phyloP scores from a whole-genome alignment of 345 rosid species.

The Pistacia atlantica region DNA sequence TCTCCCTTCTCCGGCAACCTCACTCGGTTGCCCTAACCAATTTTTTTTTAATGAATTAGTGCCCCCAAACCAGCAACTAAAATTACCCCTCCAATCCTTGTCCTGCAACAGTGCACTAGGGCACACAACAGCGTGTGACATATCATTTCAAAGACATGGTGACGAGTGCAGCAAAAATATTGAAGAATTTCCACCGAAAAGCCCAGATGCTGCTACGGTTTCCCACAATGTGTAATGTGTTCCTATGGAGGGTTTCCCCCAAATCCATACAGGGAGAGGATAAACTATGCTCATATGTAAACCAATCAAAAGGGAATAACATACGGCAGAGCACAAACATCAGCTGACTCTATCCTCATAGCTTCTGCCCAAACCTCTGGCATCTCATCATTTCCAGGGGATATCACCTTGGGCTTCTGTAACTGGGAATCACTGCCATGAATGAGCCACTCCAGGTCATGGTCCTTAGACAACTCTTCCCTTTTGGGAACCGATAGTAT shows the following conservation, averaged over 20 bases:
- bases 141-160: not conserved
- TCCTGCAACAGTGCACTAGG: not conserved
- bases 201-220: constrained; percentile 18
- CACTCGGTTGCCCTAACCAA: constrained; percentile 12
- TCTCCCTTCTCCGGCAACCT: constrained; percentile 16
- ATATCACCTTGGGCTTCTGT: constrained; percentile 38
- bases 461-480: constrained; percentile 51
- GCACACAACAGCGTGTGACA: not conserved
- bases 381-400: constrained; percentile 29
- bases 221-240: not conserved
- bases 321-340: constrained; percentile 67
- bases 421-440: constrained; percentile 23
- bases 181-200: constrained; percentile 4
- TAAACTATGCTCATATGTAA: constrained; percentile 9
- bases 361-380: constrained; percentile 69
- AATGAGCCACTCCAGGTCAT: constrained; percentile 72
- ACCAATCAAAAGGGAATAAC: constrained; percentile 68
- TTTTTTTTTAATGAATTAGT: constrained; percentile 32
- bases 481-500: constrained; percentile 57
- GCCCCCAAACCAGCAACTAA: constrained; percentile 1
- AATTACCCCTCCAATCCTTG: constrained; percentile 5
- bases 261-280: constrained; percentile 3
- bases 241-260: constrained; percentile 3
- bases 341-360: constrained; percentile 60
- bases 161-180: not conserved